These are phyloP conservation scores for Trichoderma polysporum DNA, from an alignment of 2,329 filamentous ascomycete genomes.

Conservation along the genomic window DNA sequence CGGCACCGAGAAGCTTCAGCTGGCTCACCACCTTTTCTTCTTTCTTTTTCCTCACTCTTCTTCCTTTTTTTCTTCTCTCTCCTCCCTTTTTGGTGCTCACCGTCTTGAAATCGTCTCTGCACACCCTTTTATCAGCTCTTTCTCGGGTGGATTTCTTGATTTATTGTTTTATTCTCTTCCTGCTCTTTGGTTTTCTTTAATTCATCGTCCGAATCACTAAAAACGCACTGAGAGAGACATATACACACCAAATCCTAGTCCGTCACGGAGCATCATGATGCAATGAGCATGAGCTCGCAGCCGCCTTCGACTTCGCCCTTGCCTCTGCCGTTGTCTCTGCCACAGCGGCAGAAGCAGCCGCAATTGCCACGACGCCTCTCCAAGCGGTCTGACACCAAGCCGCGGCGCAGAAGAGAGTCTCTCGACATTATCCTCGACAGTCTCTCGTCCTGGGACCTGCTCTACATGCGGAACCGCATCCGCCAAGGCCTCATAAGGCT, in stretches of 20 bases:
- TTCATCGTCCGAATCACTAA: neutral
- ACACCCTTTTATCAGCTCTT: too few species aligned
- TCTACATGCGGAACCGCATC: constrained; percentile 29
- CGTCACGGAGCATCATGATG: neutral
- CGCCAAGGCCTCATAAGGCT: constrained; percentile 23
- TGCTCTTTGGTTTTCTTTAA: neutral
- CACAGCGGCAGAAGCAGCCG: neutral
- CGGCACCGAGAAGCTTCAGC: neutral
- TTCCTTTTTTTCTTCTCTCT: neutral
- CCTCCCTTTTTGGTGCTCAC: neutral
- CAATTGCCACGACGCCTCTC: neutral
- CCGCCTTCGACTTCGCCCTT: neutral
- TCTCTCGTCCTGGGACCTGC: constrained; percentile 31
- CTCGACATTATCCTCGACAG: constrained; percentile 29
- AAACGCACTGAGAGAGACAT: neutral
- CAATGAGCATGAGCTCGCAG: neutral
- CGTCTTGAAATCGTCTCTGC: neutral
- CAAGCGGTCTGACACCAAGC: neutral
- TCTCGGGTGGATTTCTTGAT: neutral
- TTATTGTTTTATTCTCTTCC: neutral
- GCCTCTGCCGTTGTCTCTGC: neutral
- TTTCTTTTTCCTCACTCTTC: neutral
- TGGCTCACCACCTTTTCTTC: neutral
- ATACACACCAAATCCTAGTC: neutral
- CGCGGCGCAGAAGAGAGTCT: constrained; percentile 11